phyloP scores from a whole-genome alignment of 495 filamentous ascomycete genomes.

The Neurospora sp. region DNA sequence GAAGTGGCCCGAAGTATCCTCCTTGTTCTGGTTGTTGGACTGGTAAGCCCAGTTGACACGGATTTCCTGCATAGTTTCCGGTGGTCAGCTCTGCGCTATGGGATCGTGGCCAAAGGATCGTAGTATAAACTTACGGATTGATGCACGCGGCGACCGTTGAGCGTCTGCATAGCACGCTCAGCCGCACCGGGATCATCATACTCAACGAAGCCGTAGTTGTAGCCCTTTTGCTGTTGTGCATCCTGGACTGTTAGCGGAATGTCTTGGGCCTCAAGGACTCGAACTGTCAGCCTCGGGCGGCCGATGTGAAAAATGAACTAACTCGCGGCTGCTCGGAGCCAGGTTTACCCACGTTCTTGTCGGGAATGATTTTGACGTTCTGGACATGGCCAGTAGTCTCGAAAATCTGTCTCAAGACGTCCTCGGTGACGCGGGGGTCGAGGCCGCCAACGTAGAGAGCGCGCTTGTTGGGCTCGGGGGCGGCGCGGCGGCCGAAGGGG shows the following conservation, averaged over 20 bases:
- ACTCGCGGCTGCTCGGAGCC: neutral
- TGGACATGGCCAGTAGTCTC: conserved; percentile 97
- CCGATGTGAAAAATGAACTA: neutral
- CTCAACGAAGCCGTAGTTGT: conserved; percentile 99
- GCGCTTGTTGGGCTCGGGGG: conserved; percentile 97
- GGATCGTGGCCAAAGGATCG: neutral
- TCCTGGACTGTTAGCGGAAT: neutral
- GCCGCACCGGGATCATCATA: conserved; percentile 96
- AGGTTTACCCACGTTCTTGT: conserved; percentile 74
- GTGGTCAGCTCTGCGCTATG: neutral
- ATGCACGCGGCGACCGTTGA: conserved; percentile 91
- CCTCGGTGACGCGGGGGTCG: conserved; percentile 91
- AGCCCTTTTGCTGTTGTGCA: conserved; percentile 65
- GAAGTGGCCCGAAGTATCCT: conserved; percentile 97
- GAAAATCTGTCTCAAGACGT: conserved; percentile 95
- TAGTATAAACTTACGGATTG: conserved; percentile 58
- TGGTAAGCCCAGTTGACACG: conserved; percentile 99
- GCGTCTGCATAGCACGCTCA: conserved; percentile 91
- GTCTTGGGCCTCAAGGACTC: neutral
- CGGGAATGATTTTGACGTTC: conserved; percentile 98
- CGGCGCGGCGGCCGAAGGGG: conserved; percentile 79
- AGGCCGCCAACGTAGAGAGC: conserved; percentile 94
- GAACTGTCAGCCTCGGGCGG: neutral
- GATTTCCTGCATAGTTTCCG: conserved; percentile 63
- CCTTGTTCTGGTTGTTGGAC: conserved; percentile 88